Evolutionary conservation across 2,329 filamentous ascomycete species (phyloP).

Genomic region (Phoma sp.): DNA sequence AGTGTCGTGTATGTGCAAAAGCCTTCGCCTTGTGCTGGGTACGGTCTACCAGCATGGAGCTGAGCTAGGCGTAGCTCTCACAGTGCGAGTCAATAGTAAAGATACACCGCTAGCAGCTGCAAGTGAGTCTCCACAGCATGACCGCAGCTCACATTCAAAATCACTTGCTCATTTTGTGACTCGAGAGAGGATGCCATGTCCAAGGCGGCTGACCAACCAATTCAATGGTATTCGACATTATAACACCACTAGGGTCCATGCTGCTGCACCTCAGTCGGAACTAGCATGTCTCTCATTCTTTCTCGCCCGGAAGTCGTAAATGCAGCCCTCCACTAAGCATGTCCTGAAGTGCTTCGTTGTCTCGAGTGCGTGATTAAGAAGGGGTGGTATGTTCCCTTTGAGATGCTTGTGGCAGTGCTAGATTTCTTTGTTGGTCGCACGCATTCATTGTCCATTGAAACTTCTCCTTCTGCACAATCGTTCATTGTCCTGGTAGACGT

Average conservation of each 20-base stretch:
- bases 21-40: no score
- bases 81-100: not conserved
- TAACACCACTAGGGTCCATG: not conserved
- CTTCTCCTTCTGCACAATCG: not conserved
- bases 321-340: not conserved
- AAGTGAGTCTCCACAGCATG: not conserved
- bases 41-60: no score
- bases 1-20: no score
- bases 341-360: not conserved
- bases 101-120: not conserved
- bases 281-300: conserved; percentile 5
- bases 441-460: not conserved
- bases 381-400: not conserved
- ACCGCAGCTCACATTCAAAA: not conserved
- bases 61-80: no score
- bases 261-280: conserved; percentile 4
- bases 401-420: not conserved
- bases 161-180: not conserved
- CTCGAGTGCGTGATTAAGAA: not conserved
- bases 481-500: not conserved
- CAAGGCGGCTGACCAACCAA: not conserved
- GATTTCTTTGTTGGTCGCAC: not conserved
- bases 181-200: not conserved
- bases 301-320: not conserved
- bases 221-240: not conserved